Percentiles rank a stretch among this genome's conserved stretches.
These are phyloP conservation scores for Diplodia intermedia DNA, from an alignment of 2,329 filamentous ascomycete species.

Conservation along the genomic window DNA sequence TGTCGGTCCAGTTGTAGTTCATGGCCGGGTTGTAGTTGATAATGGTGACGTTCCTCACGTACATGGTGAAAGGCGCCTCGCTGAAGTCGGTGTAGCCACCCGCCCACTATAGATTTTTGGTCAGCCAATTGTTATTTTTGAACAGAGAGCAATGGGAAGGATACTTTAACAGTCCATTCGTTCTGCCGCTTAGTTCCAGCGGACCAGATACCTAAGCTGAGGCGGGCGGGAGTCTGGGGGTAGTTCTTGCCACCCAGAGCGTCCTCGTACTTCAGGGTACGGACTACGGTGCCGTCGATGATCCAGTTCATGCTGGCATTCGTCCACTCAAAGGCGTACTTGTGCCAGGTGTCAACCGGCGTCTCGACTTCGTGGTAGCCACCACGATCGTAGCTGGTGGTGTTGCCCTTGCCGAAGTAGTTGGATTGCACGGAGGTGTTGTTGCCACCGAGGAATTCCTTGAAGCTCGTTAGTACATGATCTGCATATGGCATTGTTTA, in stretches of 20 bases:
- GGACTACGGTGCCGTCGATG: conserved; percentile 71
- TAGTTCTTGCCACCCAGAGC: conserved; percentile 66
- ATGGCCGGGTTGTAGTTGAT: conserved; percentile 60
- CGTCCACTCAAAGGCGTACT: conserved; percentile 77
- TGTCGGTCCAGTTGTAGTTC: conserved; percentile 59
- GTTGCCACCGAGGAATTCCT: conserved; percentile 60
- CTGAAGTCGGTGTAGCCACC: conserved; percentile 62
- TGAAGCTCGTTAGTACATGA: background rate
- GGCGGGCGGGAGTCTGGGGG: conserved; percentile 78
- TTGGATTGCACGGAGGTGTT: conserved; percentile 68
- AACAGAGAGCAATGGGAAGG: no score
- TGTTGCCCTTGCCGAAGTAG: conserved; percentile 77
- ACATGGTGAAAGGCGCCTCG: conserved; percentile 60
- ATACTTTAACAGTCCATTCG: no score
- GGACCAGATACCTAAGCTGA: conserved; percentile 54
- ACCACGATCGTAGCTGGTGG: conserved; percentile 73
- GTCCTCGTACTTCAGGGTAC: conserved; percentile 67
- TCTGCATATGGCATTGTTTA: background rate
- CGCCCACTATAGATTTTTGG: no score
- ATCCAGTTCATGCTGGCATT: conserved; percentile 69
- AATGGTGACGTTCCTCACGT: conserved; percentile 58
- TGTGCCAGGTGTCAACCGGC: conserved; percentile 67
- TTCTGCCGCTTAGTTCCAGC: conserved; percentile 59
- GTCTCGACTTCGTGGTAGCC: conserved; percentile 64
- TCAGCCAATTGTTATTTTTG: no score